Evolutionary conservation across 805 yeast genomes (phyloP), one percentile per base, ranked within the genome.

Genomic region (Hanseniaspora taiwanica): DNA sequence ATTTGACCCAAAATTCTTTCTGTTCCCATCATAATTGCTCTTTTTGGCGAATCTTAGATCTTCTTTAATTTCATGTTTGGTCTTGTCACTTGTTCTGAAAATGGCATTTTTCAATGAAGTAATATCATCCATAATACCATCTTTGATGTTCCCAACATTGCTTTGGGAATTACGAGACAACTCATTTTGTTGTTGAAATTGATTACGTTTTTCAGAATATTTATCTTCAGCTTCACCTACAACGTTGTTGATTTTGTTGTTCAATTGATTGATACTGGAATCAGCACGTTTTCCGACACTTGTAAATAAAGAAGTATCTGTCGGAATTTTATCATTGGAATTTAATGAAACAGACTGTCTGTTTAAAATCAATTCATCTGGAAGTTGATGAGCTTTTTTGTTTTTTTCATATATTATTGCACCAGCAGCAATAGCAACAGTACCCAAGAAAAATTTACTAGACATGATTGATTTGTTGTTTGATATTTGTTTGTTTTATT

Each of bases 341-440:
- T n/a, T n/a, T n/a, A n/a, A n/a, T n/a, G n/a, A n/a, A n/a, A n/a
- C n/a, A n/a, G n/a, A n/a, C n/a, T n/a, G n/a, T n/a, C 33, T 29
- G 33, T 29, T 29, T 4, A 29, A n/a, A 8, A 29, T 14, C 33
- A 35, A 21, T 5, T 37, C 36, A 38, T 44, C 35, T 44, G 49
- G 43, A 40, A 43, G 46, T 29, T 45, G 46, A 34, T 46, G 44
- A 27, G 48, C 51, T 24, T 43, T 44, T 32, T 45, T 49, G 38
- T 50, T 48, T 29, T 38, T 41, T 43, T 52, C 55, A 42, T 52
- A 52, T 14, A 47, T 39, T 35, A 50, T 42, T 14, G 52, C 52
- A 17, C 54, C 55, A 8, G 56, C 52, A n/a, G 55, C 50, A 2
- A 50, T 47, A 16, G 55, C 58, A 21, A 50, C 54, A 16, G 55